A percentile compares a stretch with the other conserved stretches of the same genome.
Evolutionary conservation across 306 rosid species (phyloP).

Genomic region (Comarum palustre): DNA sequence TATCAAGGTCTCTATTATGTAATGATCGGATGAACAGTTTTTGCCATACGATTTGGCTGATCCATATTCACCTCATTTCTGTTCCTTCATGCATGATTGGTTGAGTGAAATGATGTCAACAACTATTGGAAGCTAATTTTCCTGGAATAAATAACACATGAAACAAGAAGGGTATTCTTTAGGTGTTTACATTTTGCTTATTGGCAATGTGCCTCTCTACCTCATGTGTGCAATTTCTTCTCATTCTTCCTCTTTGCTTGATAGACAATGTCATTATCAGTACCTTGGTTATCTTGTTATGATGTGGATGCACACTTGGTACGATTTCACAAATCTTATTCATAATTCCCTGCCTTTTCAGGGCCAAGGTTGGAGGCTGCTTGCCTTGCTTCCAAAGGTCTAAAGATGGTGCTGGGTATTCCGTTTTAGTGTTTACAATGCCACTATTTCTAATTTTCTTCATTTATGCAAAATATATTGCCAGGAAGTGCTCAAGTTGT

Average conservation of each 20-base stretch:
- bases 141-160: neutral
- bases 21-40: neutral
- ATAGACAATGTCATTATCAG: neutral
- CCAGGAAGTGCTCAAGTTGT: slow-evolving; percentile 17
- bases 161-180: neutral
- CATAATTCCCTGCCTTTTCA: slow-evolving; percentile 41
- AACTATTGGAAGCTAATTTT: neutral
- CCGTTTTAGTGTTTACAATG: slow-evolving; percentile 19
- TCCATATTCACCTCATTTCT: neutral
- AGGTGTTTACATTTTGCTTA: neutral
- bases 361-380: slow-evolving; percentile 50
- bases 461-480: slow-evolving; percentile 5
- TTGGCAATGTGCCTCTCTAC: neutral
- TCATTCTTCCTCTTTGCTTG: neutral
- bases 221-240: neutral
- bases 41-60: neutral
- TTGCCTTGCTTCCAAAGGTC: slow-evolving; percentile 44
- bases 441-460: slow-evolving; percentile 21
- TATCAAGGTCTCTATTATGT: neutral
- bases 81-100: neutral
- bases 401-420: slow-evolving; percentile 27
- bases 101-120: slow-evolving; percentile 7
- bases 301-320: slow-evolving; percentile 19
- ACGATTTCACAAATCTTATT: slow-evolving; percentile 25
- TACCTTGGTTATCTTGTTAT: slow-evolving; percentile 12